phyloP scores from a whole-genome alignment of 441 rosid species.

The Capsella rubella region DNA sequence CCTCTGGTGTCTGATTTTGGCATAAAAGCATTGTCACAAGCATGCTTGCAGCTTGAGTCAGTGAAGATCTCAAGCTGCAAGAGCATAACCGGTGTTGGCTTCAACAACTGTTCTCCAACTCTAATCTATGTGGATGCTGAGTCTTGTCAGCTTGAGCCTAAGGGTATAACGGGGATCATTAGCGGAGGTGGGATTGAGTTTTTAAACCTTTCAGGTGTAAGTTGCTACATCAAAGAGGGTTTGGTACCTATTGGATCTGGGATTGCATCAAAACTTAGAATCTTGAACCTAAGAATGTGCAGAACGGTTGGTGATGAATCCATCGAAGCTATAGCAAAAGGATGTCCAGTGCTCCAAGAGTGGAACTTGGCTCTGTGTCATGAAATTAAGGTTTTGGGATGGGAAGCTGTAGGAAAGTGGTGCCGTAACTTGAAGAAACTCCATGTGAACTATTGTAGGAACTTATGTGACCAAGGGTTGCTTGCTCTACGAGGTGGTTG shows the following conservation, averaged over 20 bases:
- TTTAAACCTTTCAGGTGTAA: slow-evolving; percentile 54
- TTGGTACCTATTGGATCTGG: slow-evolving; percentile 69
- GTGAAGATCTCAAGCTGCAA: slow-evolving; percentile 67
- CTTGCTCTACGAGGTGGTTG: slow-evolving; percentile 66
- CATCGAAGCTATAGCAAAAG: slow-evolving; percentile 65
- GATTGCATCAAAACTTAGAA: slow-evolving; percentile 57
- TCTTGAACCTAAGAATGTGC: slow-evolving; percentile 77
- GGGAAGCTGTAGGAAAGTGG: slow-evolving; percentile 64
- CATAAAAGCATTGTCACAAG: slow-evolving; percentile 54
- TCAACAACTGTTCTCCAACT: slow-evolving; percentile 65
- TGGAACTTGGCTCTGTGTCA: slow-evolving; percentile 79
- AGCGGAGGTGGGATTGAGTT: slow-evolving; percentile 85
- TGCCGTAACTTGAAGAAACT: slow-evolving; percentile 68
- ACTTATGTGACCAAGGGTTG: slow-evolving; percentile 65
- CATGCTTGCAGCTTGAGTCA: slow-evolving; percentile 64
- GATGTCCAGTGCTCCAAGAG: slow-evolving; percentile 73
- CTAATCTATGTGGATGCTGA: slow-evolving; percentile 67
- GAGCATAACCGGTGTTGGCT: slow-evolving; percentile 62
- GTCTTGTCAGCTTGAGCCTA: slow-evolving; percentile 59
- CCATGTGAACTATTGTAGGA: slow-evolving; percentile 79
- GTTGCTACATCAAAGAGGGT: slow-evolving; percentile 45
- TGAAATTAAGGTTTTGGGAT: slow-evolving; percentile 59
- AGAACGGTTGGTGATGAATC: slow-evolving; percentile 65
- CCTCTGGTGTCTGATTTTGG: slow-evolving; percentile 65
- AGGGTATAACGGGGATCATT: slow-evolving; percentile 65